A percentile compares a stretch with the other conserved stretches of the same genome.
Conservation (phyloP, 2,329 filamentous ascomycete species). For the Epichloe glyceriae region DNA sequence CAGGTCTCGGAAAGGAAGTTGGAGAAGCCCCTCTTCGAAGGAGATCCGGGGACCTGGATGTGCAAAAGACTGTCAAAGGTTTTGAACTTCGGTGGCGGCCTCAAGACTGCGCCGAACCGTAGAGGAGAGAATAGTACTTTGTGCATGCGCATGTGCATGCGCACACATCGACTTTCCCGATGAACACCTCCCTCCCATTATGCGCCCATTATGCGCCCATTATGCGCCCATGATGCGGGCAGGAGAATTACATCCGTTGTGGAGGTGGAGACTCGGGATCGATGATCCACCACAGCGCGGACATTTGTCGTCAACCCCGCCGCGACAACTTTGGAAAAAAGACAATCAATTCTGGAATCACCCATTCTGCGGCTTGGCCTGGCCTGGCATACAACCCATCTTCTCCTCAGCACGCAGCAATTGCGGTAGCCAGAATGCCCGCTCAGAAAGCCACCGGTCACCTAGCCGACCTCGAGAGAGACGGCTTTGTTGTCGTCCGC, state of each 20-base stretch:
- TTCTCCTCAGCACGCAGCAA: neutral
- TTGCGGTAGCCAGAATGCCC: slow-evolving; percentile 6
- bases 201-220: no score
- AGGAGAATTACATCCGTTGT: neutral
- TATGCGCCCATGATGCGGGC: no score
- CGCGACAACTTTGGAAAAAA: no score
- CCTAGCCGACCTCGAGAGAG: slow-evolving; percentile 41
- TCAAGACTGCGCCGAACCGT: neutral
- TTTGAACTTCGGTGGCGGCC: slow-evolving; percentile 55
- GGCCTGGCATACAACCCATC: no score
- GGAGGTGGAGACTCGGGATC: no score
- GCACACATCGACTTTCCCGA: neutral
- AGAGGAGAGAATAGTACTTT: neutral
- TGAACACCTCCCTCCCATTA: no score
- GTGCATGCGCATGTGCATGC: neutral
- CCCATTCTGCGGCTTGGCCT: no score
- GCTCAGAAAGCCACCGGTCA: slow-evolving; percentile 8
- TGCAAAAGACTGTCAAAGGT: slow-evolving; percentile 72
- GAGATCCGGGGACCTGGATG: slow-evolving; percentile 69
- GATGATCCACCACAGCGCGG: neutral
- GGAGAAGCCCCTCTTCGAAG: slow-evolving; percentile 79
- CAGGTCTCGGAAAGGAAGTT: slow-evolving; percentile 72
- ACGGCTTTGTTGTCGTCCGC: slow-evolving; percentile 67
- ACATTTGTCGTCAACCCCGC: no score
- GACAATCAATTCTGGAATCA: no score